These are phyloP conservation scores for Vigna hirtella DNA, from an alignment of 306 rosid genomes.

Conservation along the genomic window DNA sequence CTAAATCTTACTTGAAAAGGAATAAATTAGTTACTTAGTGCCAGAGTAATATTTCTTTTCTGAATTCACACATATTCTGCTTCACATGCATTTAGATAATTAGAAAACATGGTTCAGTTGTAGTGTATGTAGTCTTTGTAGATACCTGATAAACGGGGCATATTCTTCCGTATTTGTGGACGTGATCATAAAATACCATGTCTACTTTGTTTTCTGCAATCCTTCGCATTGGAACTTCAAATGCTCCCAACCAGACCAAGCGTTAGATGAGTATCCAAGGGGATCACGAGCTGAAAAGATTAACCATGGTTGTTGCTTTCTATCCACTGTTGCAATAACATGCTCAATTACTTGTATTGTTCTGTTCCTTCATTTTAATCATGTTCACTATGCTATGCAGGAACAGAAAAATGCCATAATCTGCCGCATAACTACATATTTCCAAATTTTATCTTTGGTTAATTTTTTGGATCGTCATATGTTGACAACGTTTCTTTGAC, in stretches of 20 bases:
- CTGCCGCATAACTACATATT: slow-evolving; percentile 68
- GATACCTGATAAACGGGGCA: too few relatives aligned
- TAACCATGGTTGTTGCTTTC: slow-evolving; percentile 90
- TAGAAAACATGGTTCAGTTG: too few relatives aligned
- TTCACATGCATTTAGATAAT: too few relatives aligned
- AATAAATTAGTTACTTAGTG: too few relatives aligned
- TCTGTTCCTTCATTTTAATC: slow-evolving; percentile 94
- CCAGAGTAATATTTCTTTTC: too few relatives aligned
- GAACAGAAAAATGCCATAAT: slow-evolving; percentile 83
- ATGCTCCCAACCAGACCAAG: slow-evolving; percentile 69
- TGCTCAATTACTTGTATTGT: slow-evolving; percentile 80
- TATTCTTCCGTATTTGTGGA: too few relatives aligned
- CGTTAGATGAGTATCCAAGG: slow-evolving; percentile 74
- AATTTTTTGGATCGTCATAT: too few relatives aligned
- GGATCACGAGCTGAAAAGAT: slow-evolving; percentile 87
- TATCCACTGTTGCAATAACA: slow-evolving; percentile 76
- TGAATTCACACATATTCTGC: too few relatives aligned
- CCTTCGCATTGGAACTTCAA: slow-evolving; percentile 90
- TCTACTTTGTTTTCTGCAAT: slow-evolving; percentile 85
- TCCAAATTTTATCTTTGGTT: background rate
- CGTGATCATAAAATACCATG: slow-evolving; percentile 56
- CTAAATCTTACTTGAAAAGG: too few relatives aligned
- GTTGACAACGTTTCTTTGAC: too few relatives aligned
- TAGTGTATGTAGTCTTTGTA: too few relatives aligned
- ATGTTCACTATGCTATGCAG: slow-evolving; percentile 86